Conservation (phyloP, 352 stramenopile species). For the Pythium pyrilobum region DNA sequence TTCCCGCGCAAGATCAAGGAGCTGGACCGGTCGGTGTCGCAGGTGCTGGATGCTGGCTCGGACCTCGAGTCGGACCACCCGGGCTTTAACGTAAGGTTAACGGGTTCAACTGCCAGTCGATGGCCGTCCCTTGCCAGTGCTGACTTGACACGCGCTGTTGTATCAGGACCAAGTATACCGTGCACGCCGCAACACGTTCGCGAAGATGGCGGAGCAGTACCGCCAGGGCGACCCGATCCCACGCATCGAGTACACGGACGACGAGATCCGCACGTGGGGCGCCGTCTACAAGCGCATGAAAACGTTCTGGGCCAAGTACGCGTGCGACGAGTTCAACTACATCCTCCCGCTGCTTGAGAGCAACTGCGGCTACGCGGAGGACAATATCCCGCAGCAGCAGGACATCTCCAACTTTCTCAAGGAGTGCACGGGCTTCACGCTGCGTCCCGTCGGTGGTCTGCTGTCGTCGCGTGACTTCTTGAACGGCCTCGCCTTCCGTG, state of each 20-base stretch:
- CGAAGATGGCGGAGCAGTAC: constrained; percentile 87
- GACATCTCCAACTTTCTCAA: constrained; percentile 95
- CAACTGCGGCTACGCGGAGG: constrained; percentile 91
- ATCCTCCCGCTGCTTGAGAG: constrained; percentile 91
- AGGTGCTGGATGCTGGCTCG: constrained; percentile 93
- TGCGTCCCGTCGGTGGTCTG: constrained; percentile 93
- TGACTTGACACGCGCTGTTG: not conserved
- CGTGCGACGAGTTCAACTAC: constrained; percentile 96
- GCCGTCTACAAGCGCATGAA: constrained; percentile 94
- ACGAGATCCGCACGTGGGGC: constrained; percentile 93
- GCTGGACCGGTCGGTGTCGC: constrained; percentile 65
- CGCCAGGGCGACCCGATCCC: constrained; percentile 89
- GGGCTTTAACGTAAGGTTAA: constrained; percentile 83
- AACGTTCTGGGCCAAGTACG: constrained; percentile 90
- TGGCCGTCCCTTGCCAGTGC: no score
- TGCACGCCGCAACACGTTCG: constrained; percentile 81
- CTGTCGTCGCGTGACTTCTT: constrained; percentile 97
- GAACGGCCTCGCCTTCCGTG: constrained; percentile 96
- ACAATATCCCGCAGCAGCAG: constrained; percentile 94
- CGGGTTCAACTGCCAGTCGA: no score
- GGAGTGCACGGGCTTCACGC: constrained; percentile 86
- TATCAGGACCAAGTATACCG: constrained; percentile 91
- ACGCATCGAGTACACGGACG: constrained; percentile 91
- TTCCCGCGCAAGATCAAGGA: constrained; percentile 84
- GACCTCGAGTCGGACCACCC: constrained; percentile 93